Base-by-base conservation (phyloP, 441 rosid genomes). In the Cnidoscolus chayamansa region DNA sequence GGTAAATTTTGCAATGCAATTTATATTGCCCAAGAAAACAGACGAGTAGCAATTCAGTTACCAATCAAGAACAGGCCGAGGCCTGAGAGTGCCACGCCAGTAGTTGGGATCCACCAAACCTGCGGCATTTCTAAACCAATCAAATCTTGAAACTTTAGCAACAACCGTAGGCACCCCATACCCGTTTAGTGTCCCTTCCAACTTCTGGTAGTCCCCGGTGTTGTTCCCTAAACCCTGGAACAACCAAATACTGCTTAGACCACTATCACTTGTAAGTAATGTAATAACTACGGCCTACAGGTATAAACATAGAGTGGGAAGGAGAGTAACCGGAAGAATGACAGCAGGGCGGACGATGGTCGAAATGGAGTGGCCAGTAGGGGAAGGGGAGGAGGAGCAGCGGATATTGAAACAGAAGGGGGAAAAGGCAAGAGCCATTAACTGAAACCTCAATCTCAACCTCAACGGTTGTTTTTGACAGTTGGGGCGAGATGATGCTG, bases 51-150 rank as follows among this genome's bases (percentile, higher is more conserved):
- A 37, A 20, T 51, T n/a, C 19, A 47, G 54, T 2, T 69, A 92
- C 98, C 97, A 94, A 75, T 94, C 98, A 80, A 92, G 97, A 80
- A 94, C 98, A 49, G 97, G 97, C 37, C 89, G 87, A 67, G 98
- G 97, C 64, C 79, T 86, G 69, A 94, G 97, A 10, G 89, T 86
- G 77, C 97, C 96, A 1, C 89, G 86, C 99, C 97, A 92, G 87
- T 92, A 94, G 72, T 86, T 84, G 19, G 96, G 88, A 70, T 92
- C 99, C 35, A 86, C 69, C 80, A 94, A 78, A 63, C 99, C 97
- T 16, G 96, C 92, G n/a, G 97, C 98, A 82, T 94, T 94, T 77
- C 97, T 86, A 19, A 94, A 71, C 97, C 98, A 94, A 73, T 94
- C 97, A 9, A 83, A 71, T 59, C 97, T 88, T 30, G 96, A 88